These are phyloP conservation scores for Lizanozyma gosingica DNA, from an alignment of 1,139 yeast species.

Conservation along the genomic window DNA sequence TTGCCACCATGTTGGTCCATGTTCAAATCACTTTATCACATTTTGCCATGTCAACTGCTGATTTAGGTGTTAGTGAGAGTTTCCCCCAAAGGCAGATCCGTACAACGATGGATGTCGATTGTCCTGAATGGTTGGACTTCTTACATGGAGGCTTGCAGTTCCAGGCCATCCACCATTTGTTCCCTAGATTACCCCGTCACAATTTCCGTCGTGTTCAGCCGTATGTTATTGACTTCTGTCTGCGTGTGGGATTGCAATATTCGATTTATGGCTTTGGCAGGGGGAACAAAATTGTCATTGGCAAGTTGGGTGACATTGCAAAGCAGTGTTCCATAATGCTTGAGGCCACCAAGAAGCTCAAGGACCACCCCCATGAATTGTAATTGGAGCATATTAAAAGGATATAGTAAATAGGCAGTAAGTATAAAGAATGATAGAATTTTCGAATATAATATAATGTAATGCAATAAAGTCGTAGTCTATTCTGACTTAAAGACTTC, in stretches of 20 bases:
- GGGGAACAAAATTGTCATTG: conserved; percentile 67
- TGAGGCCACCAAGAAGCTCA: conserved; percentile 55
- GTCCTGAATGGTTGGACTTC: conserved; percentile 88
- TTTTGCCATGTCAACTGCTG: conserved; percentile 90
- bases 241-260: conserved; percentile 69
- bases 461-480: not conserved
- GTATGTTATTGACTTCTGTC: conserved; percentile 62
- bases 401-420: not conserved
- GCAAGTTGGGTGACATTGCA: conserved; percentile 65
- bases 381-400: conserved; percentile 8
- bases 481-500: conserved; percentile 10
- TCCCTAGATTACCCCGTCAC: conserved; percentile 85
- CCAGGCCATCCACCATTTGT: conserved; percentile 84
- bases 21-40: conserved; percentile 87
- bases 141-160: conserved; percentile 90
- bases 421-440: not conserved
- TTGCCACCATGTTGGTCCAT: conserved; percentile 82
- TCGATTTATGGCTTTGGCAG: conserved; percentile 77
- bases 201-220: conserved; percentile 72
- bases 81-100: conserved; percentile 75
- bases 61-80: conserved; percentile 73
- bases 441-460: not conserved
- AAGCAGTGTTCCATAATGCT: conserved; percentile 67
- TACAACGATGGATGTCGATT: conserved; percentile 92
- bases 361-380: conserved; percentile 16